These are phyloP conservation scores for Torulaspora maleeae DNA, from an alignment of 805 yeast genomes.

Conservation along the genomic window DNA sequence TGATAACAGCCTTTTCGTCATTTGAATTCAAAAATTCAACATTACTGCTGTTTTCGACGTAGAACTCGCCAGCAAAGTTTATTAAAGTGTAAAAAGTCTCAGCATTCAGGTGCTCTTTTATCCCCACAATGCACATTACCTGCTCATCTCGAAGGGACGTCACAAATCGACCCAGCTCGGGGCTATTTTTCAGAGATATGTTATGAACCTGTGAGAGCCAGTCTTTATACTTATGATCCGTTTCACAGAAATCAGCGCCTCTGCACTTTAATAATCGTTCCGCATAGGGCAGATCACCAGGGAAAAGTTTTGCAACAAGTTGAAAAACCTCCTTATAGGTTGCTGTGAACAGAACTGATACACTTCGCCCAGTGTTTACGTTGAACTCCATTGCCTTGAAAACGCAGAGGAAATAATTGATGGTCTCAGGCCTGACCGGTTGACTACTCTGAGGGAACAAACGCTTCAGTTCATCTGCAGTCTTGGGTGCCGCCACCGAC, in stretches of 20 bases:
- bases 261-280: slow-evolving; percentile 7
- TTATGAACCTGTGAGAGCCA: slow-evolving; percentile 14
- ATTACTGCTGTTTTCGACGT: slow-evolving; percentile 13
- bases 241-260: slow-evolving; percentile 12
- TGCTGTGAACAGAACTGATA: slow-evolving; percentile 10
- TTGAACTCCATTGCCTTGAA: slow-evolving; percentile 11
- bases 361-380: slow-evolving; percentile 4
- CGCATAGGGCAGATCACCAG: slow-evolving; percentile 8
- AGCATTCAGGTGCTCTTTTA: slow-evolving; percentile 6
- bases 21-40: slow-evolving; percentile 5
- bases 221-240: slow-evolving; percentile 7
- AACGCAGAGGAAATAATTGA: slow-evolving; percentile 13
- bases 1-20: slow-evolving; percentile 1
- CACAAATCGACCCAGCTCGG: slow-evolving; percentile 17
- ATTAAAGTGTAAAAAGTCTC: slow-evolving; percentile 15
- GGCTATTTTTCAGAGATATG: slow-evolving; percentile 6
- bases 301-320: slow-evolving; percentile 10
- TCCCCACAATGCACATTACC: slow-evolving; percentile 18
- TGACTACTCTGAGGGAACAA: slow-evolving; percentile 16
- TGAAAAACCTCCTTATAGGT: slow-evolving; percentile 11
- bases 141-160: slow-evolving; percentile 9
- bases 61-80: slow-evolving; percentile 19
- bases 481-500: slow-evolving; percentile 12
- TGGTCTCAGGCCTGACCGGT: slow-evolving; percentile 13
- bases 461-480: slow-evolving; percentile 2